Evolutionary conservation across 1,284 basidiomycete species (phyloP), one percentile per base, ranked within the genome.

Genomic region (Volvariella surrecta): DNA sequence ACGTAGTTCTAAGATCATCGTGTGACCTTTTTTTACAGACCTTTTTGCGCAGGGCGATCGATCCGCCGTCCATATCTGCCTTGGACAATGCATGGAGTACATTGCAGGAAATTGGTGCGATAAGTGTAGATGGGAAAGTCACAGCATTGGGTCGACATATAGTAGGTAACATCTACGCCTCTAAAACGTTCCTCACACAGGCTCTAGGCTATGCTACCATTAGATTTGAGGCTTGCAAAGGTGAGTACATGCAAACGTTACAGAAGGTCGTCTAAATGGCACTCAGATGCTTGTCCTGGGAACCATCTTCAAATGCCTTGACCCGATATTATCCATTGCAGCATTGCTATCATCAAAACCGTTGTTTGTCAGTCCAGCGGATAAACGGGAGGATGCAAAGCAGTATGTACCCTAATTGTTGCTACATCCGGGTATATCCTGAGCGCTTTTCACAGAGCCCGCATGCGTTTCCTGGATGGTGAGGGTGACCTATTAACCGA

Each of bases 141-240:
- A 96, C 92, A 0, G 79, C 92, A 4, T 68, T 97, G 2, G 94
- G 94, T 2, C 70, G 76, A 50, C 82, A 95, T 61, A 77, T 95
- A 58, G 86, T 80, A 52, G 44, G 71, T 58, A 13, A 30, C 21
- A 20, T 31, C 4, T n/a, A 22, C 32, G 8, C 24, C 21, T 18
- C 43, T 47, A 38, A n/a, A 31, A 17, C n/a, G 35, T 32, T 35
- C 45, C 39, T 47, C 32, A 39, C 47, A 41, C 46, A 43, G 40
- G 40, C 15, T n/a, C 43, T 3, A 90, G 86, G 73, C 87, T 3
- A 74, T 82, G 61, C 71, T 97, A 21, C 93, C 93, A 1, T 69
- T 96, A 19, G 93, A 97, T 62, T 66, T 96, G n/a, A 75, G 90
- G 38, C 71, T 97, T 16, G 89, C 80, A 30, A 97, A 97, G 70